Percentiles rank a stretch among this genome's conserved stretches.
Conservation (phyloP, 495 filamentous ascomycete genomes). For the Penicillium canariense region DNA sequence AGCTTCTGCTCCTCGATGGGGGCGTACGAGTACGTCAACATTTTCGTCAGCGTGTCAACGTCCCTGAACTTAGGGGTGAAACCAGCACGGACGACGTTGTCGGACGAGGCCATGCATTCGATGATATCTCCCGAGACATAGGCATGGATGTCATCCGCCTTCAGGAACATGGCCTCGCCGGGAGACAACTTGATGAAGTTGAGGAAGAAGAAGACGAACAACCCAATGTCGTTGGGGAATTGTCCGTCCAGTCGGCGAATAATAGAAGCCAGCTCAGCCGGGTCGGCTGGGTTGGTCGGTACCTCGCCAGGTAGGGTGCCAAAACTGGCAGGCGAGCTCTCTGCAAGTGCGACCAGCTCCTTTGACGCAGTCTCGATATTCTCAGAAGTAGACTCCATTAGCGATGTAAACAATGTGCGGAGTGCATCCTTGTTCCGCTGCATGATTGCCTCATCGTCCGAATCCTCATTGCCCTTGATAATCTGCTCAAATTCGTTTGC, state of each 20-base stretch:
- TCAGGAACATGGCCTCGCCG: conserved; percentile 94
- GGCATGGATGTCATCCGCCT: conserved; percentile 94
- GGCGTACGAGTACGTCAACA: conserved; percentile 93
- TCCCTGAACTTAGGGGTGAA: conserved; percentile 99
- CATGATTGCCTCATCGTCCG: conserved; percentile 54
- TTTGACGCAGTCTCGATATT: conserved; percentile 61
- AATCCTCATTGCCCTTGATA: conserved; percentile 63
- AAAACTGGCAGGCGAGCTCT: conserved; percentile 45
- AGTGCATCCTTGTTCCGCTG: conserved; percentile 77
- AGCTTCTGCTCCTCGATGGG: conserved; percentile 95
- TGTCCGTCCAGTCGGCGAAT: conserved; percentile 71
- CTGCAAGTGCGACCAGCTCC: conserved; percentile 68
- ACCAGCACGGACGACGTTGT: conserved; percentile 96
- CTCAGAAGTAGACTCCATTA: conserved; percentile 75
- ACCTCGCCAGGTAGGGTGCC: conserved; percentile 34
- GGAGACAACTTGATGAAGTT: conserved; percentile 78
- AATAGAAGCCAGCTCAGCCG: conserved; percentile 67
- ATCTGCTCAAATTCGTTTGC: conserved; percentile 66
- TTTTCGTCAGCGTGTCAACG: conserved; percentile 80
- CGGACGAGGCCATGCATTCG: conserved; percentile 97
- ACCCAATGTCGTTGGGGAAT: conserved; percentile 73
- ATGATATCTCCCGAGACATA: conserved; percentile 96
- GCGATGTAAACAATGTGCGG: conserved; percentile 64
- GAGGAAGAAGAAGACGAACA: conserved; percentile 78
- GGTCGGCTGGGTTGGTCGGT: conserved; percentile 38